Evolutionary conservation across 2,329 filamentous ascomycete species (phyloP).

Genomic region (Fusarium sublunatum): DNA sequence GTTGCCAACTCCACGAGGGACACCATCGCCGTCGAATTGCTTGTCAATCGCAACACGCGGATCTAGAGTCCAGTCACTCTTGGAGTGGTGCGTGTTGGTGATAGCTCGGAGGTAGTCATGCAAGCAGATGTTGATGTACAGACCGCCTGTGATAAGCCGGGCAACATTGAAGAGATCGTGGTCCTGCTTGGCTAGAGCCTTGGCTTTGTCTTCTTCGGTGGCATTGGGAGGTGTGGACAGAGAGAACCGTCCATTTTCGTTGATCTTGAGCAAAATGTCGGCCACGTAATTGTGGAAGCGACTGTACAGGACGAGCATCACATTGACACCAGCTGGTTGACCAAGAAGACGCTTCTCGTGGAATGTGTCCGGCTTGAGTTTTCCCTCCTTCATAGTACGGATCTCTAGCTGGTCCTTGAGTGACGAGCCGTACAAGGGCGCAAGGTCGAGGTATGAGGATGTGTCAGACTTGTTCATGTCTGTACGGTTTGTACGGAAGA

Average conservation of each 20-base stretch:
- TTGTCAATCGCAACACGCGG: constrained; percentile 68
- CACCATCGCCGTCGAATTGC: constrained; percentile 57
- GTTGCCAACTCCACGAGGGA: constrained; percentile 69
- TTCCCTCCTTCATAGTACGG: constrained; percentile 72
- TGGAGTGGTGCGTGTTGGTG: constrained; percentile 67
- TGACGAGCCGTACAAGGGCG: constrained; percentile 77
- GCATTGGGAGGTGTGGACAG: constrained; percentile 19
- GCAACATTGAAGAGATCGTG: constrained; percentile 66
- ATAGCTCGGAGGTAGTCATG: constrained; percentile 72
- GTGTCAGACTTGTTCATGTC: constrained; percentile 74
- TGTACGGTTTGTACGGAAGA: constrained; percentile 60
- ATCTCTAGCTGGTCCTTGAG: constrained; percentile 71
- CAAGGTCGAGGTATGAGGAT: constrained; percentile 79
- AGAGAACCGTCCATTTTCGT: constrained; percentile 71
- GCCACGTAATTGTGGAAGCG: constrained; percentile 77
- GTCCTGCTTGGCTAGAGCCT: constrained; percentile 57
- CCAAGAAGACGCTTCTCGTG: constrained; percentile 72
- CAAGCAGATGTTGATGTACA: constrained; percentile 68
- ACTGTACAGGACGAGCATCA: constrained; percentile 74
- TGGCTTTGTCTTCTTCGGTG: constrained; percentile 45
- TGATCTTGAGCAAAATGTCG: constrained; percentile 71
- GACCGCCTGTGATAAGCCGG: constrained; percentile 58
- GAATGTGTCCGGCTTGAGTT: constrained; percentile 77
- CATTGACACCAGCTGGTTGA: constrained; percentile 76
- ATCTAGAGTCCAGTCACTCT: constrained; percentile 71